Evolutionary conservation across 2,329 filamentous ascomycete genomes (phyloP).

Genomic region (Epichloe coenophiala): DNA sequence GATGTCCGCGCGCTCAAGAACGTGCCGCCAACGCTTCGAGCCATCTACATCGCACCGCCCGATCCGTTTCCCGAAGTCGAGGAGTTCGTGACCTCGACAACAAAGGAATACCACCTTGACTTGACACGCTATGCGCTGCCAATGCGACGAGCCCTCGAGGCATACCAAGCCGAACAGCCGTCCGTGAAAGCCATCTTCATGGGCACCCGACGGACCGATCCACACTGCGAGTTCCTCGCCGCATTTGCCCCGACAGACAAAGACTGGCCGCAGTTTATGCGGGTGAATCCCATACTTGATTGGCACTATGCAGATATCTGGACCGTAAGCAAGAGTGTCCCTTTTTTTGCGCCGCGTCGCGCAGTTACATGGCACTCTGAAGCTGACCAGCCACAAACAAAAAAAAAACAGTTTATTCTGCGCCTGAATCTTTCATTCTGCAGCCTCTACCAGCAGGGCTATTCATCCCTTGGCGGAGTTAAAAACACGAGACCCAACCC

Average conservation of each 20-base stretch:
- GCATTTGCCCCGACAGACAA: slow-evolving; percentile 80
- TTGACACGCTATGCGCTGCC: slow-evolving; percentile 61
- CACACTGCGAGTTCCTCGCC: slow-evolving; percentile 65
- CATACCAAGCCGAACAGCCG: slow-evolving; percentile 55
- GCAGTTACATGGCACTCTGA: too few relatives aligned
- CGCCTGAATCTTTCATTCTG: slow-evolving; percentile 75
- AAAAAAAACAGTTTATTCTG: slow-evolving; percentile 55
- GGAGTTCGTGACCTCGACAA: slow-evolving; percentile 60
- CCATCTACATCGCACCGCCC: slow-evolving; percentile 77
- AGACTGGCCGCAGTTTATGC: slow-evolving; percentile 86
- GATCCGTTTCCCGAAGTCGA: slow-evolving; percentile 82
- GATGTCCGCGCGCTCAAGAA: slow-evolving; percentile 16
- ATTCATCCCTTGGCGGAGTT: slow-evolving; percentile 83
- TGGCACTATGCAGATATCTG: slow-evolving; percentile 96
- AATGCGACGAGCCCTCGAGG: slow-evolving; percentile 69
- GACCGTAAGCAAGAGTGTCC: slow-evolving; percentile 48
- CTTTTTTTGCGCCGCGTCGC: background rate
- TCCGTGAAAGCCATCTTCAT: slow-evolving; percentile 45
- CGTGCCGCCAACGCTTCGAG: slow-evolving; percentile 41
- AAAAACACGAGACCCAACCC: slow-evolving; percentile 87
- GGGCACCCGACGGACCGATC: slow-evolving; percentile 77
- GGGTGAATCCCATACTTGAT: slow-evolving; percentile 89
- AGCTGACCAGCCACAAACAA: too few relatives aligned
- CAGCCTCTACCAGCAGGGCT: slow-evolving; percentile 71
- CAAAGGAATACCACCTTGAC: slow-evolving; percentile 57